Percentiles rank a stretch among this genome's conserved stretches.
Evolutionary conservation across 2,329 filamentous ascomycete genomes (phyloP).

Genomic region (Penicillium sp.): DNA sequence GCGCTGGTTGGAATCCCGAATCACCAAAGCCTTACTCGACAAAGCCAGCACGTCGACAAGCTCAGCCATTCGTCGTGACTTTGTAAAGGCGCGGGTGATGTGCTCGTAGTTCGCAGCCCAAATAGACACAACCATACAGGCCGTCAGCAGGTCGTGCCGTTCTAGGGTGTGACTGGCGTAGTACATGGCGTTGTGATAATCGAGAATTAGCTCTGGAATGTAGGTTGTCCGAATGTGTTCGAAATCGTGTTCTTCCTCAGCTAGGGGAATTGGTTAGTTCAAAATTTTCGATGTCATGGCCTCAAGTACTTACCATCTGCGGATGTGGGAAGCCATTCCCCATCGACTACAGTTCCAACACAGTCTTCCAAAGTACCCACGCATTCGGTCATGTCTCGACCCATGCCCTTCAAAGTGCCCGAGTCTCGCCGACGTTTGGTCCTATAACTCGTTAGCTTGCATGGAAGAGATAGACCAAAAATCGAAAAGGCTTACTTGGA

Average conservation of each 20-base stretch:
- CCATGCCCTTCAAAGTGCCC: constrained; percentile 50
- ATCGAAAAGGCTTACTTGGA: constrained; percentile 37
- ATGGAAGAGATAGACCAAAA: background rate
- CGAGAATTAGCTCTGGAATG: constrained; percentile 80
- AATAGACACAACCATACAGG: constrained; percentile 82
- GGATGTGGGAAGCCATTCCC: constrained; percentile 60
- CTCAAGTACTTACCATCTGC: constrained; percentile 53
- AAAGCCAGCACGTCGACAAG: constrained; percentile 73
- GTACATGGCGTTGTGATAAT: constrained; percentile 78
- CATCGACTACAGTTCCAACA: constrained; percentile 60
- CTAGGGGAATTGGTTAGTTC: constrained; percentile 32
- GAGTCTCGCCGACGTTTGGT: constrained; percentile 37
- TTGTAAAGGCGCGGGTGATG: constrained; percentile 63
- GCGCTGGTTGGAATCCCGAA: constrained; percentile 34
- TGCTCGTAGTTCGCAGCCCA: constrained; percentile 71
- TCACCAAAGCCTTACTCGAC: constrained; percentile 67
- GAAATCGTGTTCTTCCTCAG: constrained; percentile 61
- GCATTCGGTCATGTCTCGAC: constrained; percentile 54
- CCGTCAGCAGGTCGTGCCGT: constrained; percentile 69
- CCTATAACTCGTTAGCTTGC: constrained; percentile 21
- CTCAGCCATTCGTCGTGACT: constrained; percentile 69
- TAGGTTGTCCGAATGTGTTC: constrained; percentile 69
- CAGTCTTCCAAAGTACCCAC: constrained; percentile 56
- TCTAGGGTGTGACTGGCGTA: constrained; percentile 72
- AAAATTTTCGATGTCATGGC: background rate